Evolutionary conservation across 2,329 filamentous ascomycete species (phyloP), one percentile per base, ranked within the genome.

Genomic region (Rhynchosporium agropyri): DNA sequence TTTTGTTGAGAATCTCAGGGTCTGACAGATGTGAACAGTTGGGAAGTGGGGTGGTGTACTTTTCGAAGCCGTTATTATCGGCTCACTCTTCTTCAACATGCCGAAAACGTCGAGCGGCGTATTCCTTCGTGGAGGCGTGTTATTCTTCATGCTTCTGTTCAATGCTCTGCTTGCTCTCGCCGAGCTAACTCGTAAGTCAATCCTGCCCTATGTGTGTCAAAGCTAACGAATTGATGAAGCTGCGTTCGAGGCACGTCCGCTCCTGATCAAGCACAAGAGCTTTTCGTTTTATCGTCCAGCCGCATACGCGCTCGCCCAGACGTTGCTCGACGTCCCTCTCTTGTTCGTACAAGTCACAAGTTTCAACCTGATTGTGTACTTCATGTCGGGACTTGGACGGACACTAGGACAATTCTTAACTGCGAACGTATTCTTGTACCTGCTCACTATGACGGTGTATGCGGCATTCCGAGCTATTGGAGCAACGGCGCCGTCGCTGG

Each of bases 111-210:
- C 46, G 4, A 28, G 31, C 28, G 46, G 46, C 9, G 28, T 50
- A 50, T 50, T 50, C 46, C 46, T 50, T 50, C 46, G 46, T 50
- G 46, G 46, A 50, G 46, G 46, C 26, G 46, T 50, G 46, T 28
- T 50, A 15, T 50, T 50, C 26, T 50, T 50, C 12, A 50, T 50
- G 46, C 46, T 50, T 50, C 46, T 50, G 3, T 50, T 50, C 46
- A 50, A 50, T 15, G 46, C 46, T 50, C 46, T 50, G 46, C 46
- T 50, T 12, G 46, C 46, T 12, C 46, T 50, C 9, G 46, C 46
- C 26, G 46, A 50, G 26, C 28, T 50, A 28, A 50, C 46, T 50
- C 46, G 46, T 50, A 50, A 26, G 46, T 31, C 43, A 28, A 26
- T 31, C 46, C 26, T 50, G 46, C 28, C 46, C 28, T 28, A 50